phyloP scores from a whole-genome alignment of 2,329 filamentous ascomycete genomes.

The Apiospora hydei region DNA sequence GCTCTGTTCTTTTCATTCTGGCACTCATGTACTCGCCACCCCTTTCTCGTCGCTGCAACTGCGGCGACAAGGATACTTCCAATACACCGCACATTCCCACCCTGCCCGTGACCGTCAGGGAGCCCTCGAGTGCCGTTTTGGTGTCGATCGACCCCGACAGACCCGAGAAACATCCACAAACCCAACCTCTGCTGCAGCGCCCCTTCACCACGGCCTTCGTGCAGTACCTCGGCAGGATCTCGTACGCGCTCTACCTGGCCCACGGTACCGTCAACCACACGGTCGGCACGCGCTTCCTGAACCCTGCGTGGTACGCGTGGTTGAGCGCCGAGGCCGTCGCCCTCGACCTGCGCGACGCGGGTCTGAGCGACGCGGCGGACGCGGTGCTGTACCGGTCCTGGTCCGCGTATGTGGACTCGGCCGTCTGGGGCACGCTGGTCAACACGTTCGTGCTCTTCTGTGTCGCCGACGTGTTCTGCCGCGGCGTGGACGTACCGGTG shows the following conservation, averaged over 20 bases:
- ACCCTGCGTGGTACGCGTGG: slow-evolving; percentile 51
- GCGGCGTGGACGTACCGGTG: slow-evolving; percentile 61
- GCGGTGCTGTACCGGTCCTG: slow-evolving; percentile 40
- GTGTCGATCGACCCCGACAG: neutral
- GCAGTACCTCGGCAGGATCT: slow-evolving; percentile 67
- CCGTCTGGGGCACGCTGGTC: slow-evolving; percentile 53
- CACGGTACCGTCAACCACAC: slow-evolving; percentile 64
- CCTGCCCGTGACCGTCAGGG: neutral
- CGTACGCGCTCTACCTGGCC: slow-evolving; percentile 68
- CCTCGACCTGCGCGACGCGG: slow-evolving; percentile 53
- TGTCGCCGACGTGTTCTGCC: slow-evolving; percentile 64
- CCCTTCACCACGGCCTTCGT: slow-evolving; percentile 59
- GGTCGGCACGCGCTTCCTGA: slow-evolving; percentile 59
- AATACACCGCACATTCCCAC: neutral
- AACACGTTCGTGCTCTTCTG: slow-evolving; percentile 60
- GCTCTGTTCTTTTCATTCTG: slow-evolving; percentile 31
- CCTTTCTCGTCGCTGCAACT: neutral
- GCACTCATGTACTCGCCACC: slow-evolving; percentile 34
- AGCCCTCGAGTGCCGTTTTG: neutral
- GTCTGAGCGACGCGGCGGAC: slow-evolving; percentile 39
- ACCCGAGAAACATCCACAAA: slow-evolving; percentile 27
- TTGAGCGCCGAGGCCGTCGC: slow-evolving; percentile 54
- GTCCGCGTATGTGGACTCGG: slow-evolving; percentile 47
- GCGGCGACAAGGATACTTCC: neutral
- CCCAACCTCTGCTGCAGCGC: slow-evolving; percentile 49